Percentiles rank a stretch among this genome's conserved stretches.
Evolutionary conservation across 345 rosid species (phyloP).

Genomic region (Eucalyptus polyanthemos): DNA sequence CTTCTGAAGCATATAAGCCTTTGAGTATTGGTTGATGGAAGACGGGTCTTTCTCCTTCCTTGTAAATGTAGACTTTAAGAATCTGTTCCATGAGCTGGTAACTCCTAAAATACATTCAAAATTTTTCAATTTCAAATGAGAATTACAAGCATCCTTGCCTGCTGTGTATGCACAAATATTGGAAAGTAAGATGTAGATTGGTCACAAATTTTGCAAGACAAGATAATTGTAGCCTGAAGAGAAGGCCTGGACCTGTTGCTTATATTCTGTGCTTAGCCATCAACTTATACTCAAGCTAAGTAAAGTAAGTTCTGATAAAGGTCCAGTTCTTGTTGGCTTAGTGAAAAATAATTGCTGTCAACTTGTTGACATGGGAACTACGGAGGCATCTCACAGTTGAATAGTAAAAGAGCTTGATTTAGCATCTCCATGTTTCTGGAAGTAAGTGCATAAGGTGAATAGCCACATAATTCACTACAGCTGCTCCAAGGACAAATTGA

Average conservation of each 20-base stretch:
- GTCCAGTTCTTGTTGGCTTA: not conserved
- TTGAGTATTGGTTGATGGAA: conserved; percentile 85
- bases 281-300: not conserved
- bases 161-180: not conserved
- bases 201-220: not conserved
- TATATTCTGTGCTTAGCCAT: not conserved
- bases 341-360: not conserved
- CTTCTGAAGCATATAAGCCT: conserved; percentile 96
- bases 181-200: not conserved
- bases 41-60: conserved; percentile 79
- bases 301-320: not conserved
- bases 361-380: not conserved
- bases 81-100: conserved; percentile 83
- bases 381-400: not conserved
- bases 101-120: conserved; percentile 46
- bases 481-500: not conserved
- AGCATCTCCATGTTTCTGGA: not conserved
- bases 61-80: conserved; percentile 70
- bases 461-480: not conserved
- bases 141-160: not conserved
- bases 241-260: not conserved
- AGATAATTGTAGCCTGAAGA: not conserved
- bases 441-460: not conserved
- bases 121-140: not conserved
- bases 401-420: not conserved